Base-by-base conservation (phyloP, 331 rosid genomes). In the Malus hybrid region DNA sequence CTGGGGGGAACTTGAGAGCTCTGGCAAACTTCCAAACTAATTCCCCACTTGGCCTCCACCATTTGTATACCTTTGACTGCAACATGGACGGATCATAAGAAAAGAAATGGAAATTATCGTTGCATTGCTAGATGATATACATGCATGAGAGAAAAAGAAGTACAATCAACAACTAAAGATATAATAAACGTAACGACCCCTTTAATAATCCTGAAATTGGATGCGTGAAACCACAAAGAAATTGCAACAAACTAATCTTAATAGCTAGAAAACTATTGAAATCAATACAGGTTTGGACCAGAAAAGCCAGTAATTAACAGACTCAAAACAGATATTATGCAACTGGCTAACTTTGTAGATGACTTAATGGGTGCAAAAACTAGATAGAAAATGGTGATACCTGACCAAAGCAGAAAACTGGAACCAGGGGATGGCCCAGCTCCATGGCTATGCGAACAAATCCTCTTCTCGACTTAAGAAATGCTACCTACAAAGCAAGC, bases 321-420 rank as follows among this genome's bases (percentile, higher is more conserved):
- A 71, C 13, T 46, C 76, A 63, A 62, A 50, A 28, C 20, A 52
- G 14, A 30, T 11, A 53, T 22, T 16, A 52, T 18, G 7, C 34
- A 50, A 39, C 36, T 29, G 30, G 60, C 60, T 26, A 33, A 32
- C 13, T 61, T 30, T 26, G 34, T 18, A 50, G 58, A 63, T 61
- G 55, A 56, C 32, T 56, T 33, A 39, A 71, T 50, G 14, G 14
- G 28, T 20, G 68, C 6, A 65, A 13, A 71, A 46, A 22, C n/a
- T 26, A 30, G 53, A 44, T 48, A 62, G 62, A 19, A 60, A 50
- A 60, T 33, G 66, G 8, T 4, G 53, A 55, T 83, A 93, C 98
- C 96, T 93, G 97, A 56, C 98, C 98, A 63, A 91, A 93, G 85
- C 97, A 88, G 85, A 91, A 93, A 82, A 87, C 87, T 34, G 98